A percentile compares a stretch with the other conserved stretches of the same genome.
These are phyloP conservation scores for Sugiyamaella valdiviana DNA, from an alignment of 805 yeast species.

Conservation along the genomic window DNA sequence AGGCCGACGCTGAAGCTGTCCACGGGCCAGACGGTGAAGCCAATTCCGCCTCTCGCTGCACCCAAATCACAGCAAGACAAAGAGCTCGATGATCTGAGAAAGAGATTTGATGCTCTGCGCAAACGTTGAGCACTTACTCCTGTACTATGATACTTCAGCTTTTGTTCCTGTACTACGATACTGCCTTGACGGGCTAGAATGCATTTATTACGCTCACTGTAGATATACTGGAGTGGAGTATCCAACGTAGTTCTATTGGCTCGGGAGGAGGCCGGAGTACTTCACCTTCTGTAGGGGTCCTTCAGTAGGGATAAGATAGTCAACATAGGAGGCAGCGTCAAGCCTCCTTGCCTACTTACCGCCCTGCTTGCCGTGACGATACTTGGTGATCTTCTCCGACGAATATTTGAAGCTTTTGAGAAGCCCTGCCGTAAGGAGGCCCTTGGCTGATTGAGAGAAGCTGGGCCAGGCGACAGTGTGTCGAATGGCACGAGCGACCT, in stretches of 20 bases:
- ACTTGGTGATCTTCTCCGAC: conserved; percentile 53
- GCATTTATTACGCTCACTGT: not conserved
- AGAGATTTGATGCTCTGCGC: conserved; percentile 73
- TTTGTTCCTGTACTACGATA: too few relatives aligned
- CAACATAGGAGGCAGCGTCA: too few relatives aligned
- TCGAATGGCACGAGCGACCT: conserved; percentile 39
- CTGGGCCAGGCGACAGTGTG: conserved; percentile 66
- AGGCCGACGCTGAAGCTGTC: conserved; percentile 24
- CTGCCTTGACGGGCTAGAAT: too few relatives aligned
- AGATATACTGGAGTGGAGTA: too few relatives aligned
- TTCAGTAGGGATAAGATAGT: too few relatives aligned
- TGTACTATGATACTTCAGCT: not conserved
- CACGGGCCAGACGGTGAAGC: conserved; percentile 3
- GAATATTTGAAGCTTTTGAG: conserved; percentile 67
- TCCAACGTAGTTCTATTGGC: too few relatives aligned
- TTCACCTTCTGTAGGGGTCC: too few relatives aligned
- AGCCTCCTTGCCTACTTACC: too few relatives aligned
- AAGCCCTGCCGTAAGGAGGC: conserved; percentile 81
- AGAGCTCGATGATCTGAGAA: conserved; percentile 60
- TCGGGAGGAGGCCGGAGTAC: too few relatives aligned
- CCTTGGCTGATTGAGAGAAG: conserved; percentile 69
- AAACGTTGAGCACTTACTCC: conserved; percentile 14
- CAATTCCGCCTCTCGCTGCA: conserved; percentile 4
- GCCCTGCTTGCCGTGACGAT: conserved; percentile 10
- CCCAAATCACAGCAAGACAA: conserved; percentile 15